Evolutionary conservation across 1,284 basidiomycete species (phyloP), one percentile per base, ranked within the genome.

Genomic region (Kwoniella shivajii): DNA sequence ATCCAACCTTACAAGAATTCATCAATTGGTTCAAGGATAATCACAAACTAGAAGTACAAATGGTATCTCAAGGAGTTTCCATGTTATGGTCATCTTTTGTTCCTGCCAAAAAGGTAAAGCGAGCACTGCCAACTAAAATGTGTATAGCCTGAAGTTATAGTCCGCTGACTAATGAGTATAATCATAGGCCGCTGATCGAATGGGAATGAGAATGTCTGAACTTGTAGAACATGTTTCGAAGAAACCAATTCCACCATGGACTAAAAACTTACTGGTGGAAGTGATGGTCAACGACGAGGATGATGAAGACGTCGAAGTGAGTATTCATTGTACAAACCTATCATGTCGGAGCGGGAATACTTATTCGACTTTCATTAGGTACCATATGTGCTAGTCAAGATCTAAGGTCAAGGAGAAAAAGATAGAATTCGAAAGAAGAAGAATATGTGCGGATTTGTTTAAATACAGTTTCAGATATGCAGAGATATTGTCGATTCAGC

Each of bases 71-170:
- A 75, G 94, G 93, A 49, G 93, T 97, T 31, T 95, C 92, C 68
- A 96, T 99, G 94, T 82, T 99, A 34, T 99, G 93, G 90, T 95
- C 91, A 61, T 86, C 88, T 34, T 98, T 94, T 76, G 84, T 91
- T 54, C 87, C 87, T 49, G 89, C 88, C 80, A 91, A 92, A 81
- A 97, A 96, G 87, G 88, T 87, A 48, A 42, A 81, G 72, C n/a
- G n/a, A n/a, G n/a, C n/a, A n/a, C 14, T 37, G n/a, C 30, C 18
- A 41, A 7, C 16, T n/a, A 34, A 38, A 18, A 20, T 43, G 52
- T 36, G 30, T 38, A 29, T 20, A 29, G n/a, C n/a, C n/a, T n/a
- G n/a, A n/a, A n/a, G n/a, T n/a, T n/a, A n/a, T n/a, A n/a, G n/a
- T n/a, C 6, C 26, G n/a, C 43, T 36, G 26, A 24, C 18, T n/a